Percentiles rank a stretch among this genome's conserved stretches.
phyloP scores from a whole-genome alignment of 1,284 basidiomycete species.

The Grifola frondosa region DNA sequence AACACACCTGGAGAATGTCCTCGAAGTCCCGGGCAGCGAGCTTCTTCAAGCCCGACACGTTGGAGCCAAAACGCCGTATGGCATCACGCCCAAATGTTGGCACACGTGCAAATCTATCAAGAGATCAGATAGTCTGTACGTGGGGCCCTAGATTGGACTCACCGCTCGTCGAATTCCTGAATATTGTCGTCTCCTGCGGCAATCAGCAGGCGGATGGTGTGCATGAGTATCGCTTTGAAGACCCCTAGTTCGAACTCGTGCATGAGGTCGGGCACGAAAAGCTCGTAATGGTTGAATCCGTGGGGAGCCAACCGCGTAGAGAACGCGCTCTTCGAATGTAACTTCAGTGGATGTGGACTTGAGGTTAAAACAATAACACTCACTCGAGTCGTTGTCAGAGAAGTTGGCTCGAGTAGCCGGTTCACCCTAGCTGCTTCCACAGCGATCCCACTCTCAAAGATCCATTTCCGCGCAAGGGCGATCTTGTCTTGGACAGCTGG shows the following conservation, averaged over 20 bases:
- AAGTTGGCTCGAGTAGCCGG: too few species aligned
- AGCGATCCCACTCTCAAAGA: conserved; percentile 12
- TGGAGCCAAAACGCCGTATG: conserved; percentile 20
- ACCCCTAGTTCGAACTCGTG: conserved; percentile 31
- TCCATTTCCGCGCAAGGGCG: background rate
- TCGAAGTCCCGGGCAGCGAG: conserved; percentile 37
- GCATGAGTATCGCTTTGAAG: conserved; percentile 26
- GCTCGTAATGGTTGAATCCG: conserved; percentile 25
- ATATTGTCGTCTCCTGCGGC: conserved; percentile 1
- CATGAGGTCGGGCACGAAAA: conserved; percentile 26
- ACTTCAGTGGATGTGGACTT: too few species aligned
- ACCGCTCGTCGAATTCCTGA: conserved; percentile 21
- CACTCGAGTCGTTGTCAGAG: too few species aligned
- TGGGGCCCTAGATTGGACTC: too few species aligned
- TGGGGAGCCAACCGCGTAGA: conserved; percentile 29
- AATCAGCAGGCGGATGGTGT: conserved; percentile 26
- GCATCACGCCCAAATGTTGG: conserved; percentile 27
- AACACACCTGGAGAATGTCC: conserved; percentile 31
- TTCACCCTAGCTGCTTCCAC: too few species aligned
- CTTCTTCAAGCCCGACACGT: conserved; percentile 24
- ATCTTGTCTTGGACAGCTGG: background rate
- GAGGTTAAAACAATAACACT: too few species aligned
- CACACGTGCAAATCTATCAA: conserved; percentile 21
- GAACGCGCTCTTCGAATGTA: conserved; percentile 25
- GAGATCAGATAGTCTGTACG: background rate